These are phyloP conservation scores for Dryadomyces quercivorus DNA, from an alignment of 2,329 filamentous ascomycete genomes.

Conservation along the genomic window DNA sequence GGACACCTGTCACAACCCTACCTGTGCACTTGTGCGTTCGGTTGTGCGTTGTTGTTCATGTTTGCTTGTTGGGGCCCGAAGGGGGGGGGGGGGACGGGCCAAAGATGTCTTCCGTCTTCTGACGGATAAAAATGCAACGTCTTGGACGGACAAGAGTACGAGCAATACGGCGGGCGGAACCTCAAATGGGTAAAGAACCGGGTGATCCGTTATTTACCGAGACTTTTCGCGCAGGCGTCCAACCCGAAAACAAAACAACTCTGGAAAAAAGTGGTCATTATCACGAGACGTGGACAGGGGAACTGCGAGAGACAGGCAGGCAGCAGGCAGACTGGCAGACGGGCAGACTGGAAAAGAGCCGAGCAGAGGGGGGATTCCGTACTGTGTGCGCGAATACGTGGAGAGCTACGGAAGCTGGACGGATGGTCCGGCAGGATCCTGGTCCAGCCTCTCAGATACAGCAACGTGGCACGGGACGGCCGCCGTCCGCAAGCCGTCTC, in stretches of 20 bases:
- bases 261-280: neutral
- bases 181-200: no score
- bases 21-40: neutral
- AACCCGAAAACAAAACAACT: neutral
- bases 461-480: slow-evolving; percentile 10
- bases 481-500: neutral
- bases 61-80: no score
- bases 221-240: no score
- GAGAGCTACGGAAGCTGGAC: neutral
- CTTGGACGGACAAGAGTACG: neutral
- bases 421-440: neutral
- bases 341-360: neutral
- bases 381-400: neutral
- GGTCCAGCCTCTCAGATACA: slow-evolving; percentile 11
- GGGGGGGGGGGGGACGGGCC: no score
- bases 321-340: neutral
- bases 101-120: no score
- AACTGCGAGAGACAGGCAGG: no score
- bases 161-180: neutral
- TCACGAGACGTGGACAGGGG: neutral
- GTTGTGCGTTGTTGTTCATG: no score
- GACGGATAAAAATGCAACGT: no score
- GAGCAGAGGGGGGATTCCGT: neutral
- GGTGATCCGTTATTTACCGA: neutral
- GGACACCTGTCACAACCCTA: neutral